Base-by-base conservation (phyloP, 148 eudicot species). In the Polygonum aviculare region DNA sequence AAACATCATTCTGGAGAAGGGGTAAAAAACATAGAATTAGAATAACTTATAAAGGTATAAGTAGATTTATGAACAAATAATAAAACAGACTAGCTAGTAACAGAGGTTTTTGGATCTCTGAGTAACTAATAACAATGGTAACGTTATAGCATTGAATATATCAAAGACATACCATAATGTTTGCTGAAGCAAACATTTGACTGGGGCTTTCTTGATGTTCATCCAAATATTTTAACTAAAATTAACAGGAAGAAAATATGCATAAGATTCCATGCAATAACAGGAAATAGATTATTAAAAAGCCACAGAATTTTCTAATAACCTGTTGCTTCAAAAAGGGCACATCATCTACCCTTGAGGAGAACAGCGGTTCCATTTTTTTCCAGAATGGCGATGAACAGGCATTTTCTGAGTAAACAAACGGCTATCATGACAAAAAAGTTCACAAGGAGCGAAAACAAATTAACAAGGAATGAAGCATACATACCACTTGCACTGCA, bases 341-440 rank as follows among this genome's bases (percentile, higher is more conserved):
- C 76, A 63, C 83, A 71, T 91, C 91, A 75, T 82, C 88, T 11
- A 76, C 74, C 76, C 88, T 83, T 63, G 79, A 60, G 78, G 88
- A 75, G 55, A 94, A 94, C 63, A 88, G 73, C 26, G 87, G 81
- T 75, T 94, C 95, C 78, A 88, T 77, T 78, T 80, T 94, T 84
- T 90, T 90, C 98, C 98, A 94, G 78, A 88, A 94, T 79, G 83
- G 74, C 76, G 88, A 87, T 52, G 94, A 84, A 81, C 91, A 91
- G 12, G 91, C 87, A 85, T 80, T 76, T 84, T 81, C 98, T 94
- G 83, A 80, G 83, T 76, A 76, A 81, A 12, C 50, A 75, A 19
- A 80, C 55, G 38, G 47, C 47, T 76, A n/a, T 14, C 55, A 78
- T 38, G 72, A 67, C 38, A 36, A 36, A 36, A 67, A 36, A 36